These are phyloP conservation scores for Neofusicoccum cordaticola DNA, from an alignment of 2,329 filamentous ascomycete genomes.

Conservation along the genomic window DNA sequence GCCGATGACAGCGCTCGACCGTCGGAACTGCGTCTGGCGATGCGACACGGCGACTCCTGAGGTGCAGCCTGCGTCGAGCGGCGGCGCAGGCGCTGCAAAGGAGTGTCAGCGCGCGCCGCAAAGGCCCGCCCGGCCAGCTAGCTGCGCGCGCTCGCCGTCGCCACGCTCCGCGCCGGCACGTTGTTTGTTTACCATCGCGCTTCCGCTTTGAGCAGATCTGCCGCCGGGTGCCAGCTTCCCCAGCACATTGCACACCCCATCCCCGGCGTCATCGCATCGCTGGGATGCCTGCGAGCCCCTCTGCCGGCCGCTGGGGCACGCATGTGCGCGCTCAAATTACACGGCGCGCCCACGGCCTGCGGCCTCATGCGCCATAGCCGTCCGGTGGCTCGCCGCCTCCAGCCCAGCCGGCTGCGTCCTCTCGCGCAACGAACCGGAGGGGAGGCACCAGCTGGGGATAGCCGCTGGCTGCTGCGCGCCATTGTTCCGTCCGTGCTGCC, in stretches of 20 bases:
- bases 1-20: not conserved
- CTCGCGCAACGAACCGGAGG: not conserved
- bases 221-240: not conserved
- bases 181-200: slow-evolving; percentile 13
- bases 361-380: slow-evolving; percentile 1
- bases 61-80: slow-evolving; percentile 10
- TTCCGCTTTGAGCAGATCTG: slow-evolving; percentile 10
- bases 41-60: slow-evolving; percentile 17
- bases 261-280: slow-evolving; percentile 4
- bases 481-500: not conserved
- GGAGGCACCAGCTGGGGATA: not conserved
- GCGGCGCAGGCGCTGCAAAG: not conserved
- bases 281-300: not conserved
- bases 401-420: not conserved
- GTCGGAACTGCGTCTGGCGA: slow-evolving; percentile 2
- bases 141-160: not conserved
- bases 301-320: not conserved
- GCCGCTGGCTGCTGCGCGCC: not conserved
- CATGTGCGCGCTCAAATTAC: not conserved
- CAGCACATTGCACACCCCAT: slow-evolving; percentile 2
- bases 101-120: not conserved
- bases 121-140: not conserved
- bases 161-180: not conserved
- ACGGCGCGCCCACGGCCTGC: not conserved
- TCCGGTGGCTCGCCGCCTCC: not conserved